Evolutionary conservation across 1,284 basidiomycete species (phyloP), one percentile per base, ranked within the genome.

Genomic region (Ceratobasidium sp.): DNA sequence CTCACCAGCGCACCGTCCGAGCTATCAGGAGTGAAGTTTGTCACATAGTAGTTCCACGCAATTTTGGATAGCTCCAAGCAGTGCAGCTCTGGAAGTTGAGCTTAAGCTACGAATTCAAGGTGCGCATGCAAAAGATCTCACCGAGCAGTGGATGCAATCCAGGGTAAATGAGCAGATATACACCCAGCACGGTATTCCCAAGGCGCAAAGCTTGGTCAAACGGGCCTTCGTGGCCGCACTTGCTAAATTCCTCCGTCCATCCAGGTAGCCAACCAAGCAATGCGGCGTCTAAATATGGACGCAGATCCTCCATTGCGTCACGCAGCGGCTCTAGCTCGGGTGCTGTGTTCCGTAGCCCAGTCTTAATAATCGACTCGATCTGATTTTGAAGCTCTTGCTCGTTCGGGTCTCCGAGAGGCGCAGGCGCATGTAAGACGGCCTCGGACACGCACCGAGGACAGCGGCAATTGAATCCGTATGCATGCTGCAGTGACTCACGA

Each of bases 131-230:
- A 60, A 60, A 75, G 31, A 63, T 11, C 86, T 78, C 67, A 91
- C 92, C 92, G n/a, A 89, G 91, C 78, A 93, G 91, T 36, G 92
- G 92, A 80, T 92, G 93, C 78, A 89, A 89, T 3, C 82, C 82
- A 1, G 92, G 91, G 79, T 94, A 94, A 44, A 93, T 82, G 73
- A 91, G 79, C 7, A 85, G 78, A 80, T 94, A 93, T 9, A 91
- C 82, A 0, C 89, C 89, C 15, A 92, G 82, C 22, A 93, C 82
- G 1, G 86, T 86, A 33, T 85, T 79, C 9, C 92, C 92, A 19
- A 83, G 81, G 27, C 85, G 79, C n/a, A 91, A 78, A 0, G 92
- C 91, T 17, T 81, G 77, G 19, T 83, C 81, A 76, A 87, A 89
- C 1, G 84, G 82, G 2, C 88, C 88, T 69, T 91, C 89, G 79